A percentile compares a stretch with the other conserved stretches of the same genome.
Evolutionary conservation across 768 basidiomycete genomes (phyloP).

Genomic region (Amylocystis lapponica): DNA sequence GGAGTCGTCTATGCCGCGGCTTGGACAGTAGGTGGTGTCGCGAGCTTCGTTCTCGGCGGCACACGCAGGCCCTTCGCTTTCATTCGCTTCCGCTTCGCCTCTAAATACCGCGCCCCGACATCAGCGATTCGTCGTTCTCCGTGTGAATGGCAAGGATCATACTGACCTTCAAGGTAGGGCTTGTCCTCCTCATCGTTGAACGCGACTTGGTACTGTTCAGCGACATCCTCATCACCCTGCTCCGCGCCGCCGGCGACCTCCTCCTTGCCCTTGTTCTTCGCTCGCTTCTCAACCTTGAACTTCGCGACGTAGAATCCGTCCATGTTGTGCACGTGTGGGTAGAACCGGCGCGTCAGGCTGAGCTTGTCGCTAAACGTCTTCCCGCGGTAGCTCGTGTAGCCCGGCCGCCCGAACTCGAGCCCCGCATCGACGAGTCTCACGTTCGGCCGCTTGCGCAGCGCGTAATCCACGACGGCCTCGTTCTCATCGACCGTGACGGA

Average conservation of each 20-base stretch:
- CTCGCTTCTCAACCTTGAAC: conserved; percentile 86
- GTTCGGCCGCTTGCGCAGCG: conserved; percentile 89
- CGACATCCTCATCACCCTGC: conserved; percentile 19
- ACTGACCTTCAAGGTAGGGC: conserved; percentile 74
- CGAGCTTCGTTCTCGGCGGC: conserved; percentile 40
- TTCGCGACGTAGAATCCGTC: conserved; percentile 99
- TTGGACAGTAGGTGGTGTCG: conserved; percentile 2
- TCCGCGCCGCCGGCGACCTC: conserved; percentile 21
- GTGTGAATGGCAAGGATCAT: neutral
- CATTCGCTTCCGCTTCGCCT: conserved; percentile 68
- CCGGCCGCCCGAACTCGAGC: conserved; percentile 88
- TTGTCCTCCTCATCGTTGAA: conserved; percentile 37
- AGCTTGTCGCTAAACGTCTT: conserved; percentile 82
- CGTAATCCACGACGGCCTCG: conserved; percentile 97
- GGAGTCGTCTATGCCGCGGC: conserved; percentile 9
- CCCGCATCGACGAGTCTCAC: conserved; percentile 90
- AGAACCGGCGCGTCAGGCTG: conserved; percentile 81
- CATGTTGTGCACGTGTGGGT: conserved; percentile 99
- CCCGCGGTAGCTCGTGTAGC: conserved; percentile 86
- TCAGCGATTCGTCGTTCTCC: no score
- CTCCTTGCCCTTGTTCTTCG: conserved; percentile 38
- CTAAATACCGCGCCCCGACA: conserved; percentile 35
- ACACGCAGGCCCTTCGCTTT: conserved; percentile 71
- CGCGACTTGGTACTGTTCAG: conserved; percentile 22
- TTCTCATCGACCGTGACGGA: conserved; percentile 98